These are phyloP conservation scores for Jatropha podagrica DNA, from an alignment of 441 rosid genomes.

Conservation along the genomic window DNA sequence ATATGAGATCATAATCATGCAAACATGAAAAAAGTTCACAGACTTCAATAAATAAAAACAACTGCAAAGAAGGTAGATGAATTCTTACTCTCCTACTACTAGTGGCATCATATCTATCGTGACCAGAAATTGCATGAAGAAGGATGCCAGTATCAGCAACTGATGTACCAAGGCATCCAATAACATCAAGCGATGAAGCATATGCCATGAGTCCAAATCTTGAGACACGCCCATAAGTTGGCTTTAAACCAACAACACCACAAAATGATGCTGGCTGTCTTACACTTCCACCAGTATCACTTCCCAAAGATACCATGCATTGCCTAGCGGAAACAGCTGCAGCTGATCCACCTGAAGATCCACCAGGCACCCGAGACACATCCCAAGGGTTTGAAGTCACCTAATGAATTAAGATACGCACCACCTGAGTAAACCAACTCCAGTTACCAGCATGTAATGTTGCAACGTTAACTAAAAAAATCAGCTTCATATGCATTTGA, in stretches of 20 bases:
- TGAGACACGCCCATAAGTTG: constrained; percentile 92
- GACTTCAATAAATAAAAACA: neutral
- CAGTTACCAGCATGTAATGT: constrained; percentile 27
- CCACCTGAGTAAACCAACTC: constrained; percentile 45
- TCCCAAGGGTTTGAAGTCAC: constrained; percentile 97
- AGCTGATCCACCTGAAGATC: constrained; percentile 95
- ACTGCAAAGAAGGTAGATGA: neutral
- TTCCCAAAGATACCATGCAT: constrained; percentile 85
- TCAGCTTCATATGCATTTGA: neutral
- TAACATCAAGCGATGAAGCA: constrained; percentile 92
- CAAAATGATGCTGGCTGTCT: constrained; percentile 96
- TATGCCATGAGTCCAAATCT: constrained; percentile 95
- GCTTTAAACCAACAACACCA: constrained; percentile 94
- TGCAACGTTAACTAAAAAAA: constrained; percentile 7
- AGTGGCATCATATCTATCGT: constrained; percentile 79
- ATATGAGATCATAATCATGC: neutral
- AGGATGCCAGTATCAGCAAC: constrained; percentile 89
- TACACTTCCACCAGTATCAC: constrained; percentile 98
- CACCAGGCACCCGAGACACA: constrained; percentile 82
- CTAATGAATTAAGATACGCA: constrained; percentile 45
- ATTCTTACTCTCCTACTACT: constrained; percentile 68
- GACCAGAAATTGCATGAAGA: constrained; percentile 82
- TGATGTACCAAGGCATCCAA: constrained; percentile 85
- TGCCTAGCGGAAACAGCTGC: constrained; percentile 94
- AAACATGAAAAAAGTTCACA: neutral